phyloP scores from a whole-genome alignment of 306 rosid species.

The Trifolium pratense region DNA sequence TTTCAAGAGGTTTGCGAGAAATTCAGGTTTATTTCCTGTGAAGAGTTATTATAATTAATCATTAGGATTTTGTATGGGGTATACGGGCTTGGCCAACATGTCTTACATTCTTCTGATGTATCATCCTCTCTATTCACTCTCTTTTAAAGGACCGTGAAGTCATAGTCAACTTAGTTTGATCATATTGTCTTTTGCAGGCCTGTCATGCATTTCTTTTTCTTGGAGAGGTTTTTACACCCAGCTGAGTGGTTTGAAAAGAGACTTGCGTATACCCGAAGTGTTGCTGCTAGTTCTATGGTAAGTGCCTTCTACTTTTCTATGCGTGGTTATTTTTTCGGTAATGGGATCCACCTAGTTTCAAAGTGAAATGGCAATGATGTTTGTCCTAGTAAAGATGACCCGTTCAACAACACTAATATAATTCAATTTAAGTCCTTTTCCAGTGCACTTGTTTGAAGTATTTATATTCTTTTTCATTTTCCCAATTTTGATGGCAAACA shows the following conservation, averaged over 20 bases:
- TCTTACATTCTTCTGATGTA: background rate
- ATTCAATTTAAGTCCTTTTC: constrained; percentile 34
- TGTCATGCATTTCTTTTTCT: too few relatives aligned
- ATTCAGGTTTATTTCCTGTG: constrained; percentile 40
- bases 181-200: constrained; percentile 64
- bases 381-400: constrained; percentile 22
- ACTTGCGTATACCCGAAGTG: constrained; percentile 90
- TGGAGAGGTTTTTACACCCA: constrained; percentile 90
- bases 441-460: constrained; percentile 18
- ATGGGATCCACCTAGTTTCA: constrained; percentile 10
- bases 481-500: constrained; percentile 23
- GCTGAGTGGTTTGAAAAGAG: constrained; percentile 98
- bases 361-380: constrained; percentile 3
- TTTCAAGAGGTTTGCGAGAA: constrained; percentile 71
- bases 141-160: constrained; percentile 10
- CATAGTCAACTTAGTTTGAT: constrained; percentile 31
- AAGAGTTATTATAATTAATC: background rate
- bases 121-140: background rate
- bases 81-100: background rate
- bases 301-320: constrained; percentile 42
- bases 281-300: constrained; percentile 97
- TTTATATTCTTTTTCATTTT: constrained; percentile 15
- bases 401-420: constrained; percentile 21
- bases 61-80: background rate
- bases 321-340: constrained; percentile 17